Conservation (phyloP, 1,284 basidiomycete genomes). For the Apiotrichum gamsii region DNA sequence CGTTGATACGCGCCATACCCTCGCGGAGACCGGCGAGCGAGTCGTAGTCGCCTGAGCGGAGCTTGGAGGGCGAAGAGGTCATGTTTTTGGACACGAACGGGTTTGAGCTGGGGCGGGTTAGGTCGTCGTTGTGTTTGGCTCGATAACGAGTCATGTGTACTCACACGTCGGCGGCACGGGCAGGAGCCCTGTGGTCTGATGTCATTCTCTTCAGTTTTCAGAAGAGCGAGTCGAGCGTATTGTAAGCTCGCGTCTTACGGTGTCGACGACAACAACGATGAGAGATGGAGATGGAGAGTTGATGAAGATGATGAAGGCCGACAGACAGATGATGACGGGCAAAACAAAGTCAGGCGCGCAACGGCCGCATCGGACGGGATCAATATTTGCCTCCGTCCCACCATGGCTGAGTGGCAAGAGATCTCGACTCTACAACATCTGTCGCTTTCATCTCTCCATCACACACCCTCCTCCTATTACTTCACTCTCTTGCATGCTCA, state of each 20-base stretch:
- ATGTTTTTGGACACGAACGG: slow-evolving; percentile 25
- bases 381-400: not conserved
- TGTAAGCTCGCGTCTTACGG: slow-evolving; percentile 19
- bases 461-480: too few relatives aligned
- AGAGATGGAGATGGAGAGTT: not conserved
- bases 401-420: too few relatives aligned
- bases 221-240: not conserved
- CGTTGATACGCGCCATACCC: slow-evolving; percentile 40
- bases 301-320: not conserved
- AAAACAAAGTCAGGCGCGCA: slow-evolving; percentile 20
- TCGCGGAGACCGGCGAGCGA: slow-evolving; percentile 29
- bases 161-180: slow-evolving; percentile 22
- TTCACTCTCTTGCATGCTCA: not conserved
- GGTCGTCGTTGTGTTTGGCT: not conserved
- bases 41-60: slow-evolving; percentile 5
- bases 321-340: not conserved
- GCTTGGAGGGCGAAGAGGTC: slow-evolving; percentile 11
- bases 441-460: too few relatives aligned
- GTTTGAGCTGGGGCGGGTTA: slow-evolving; percentile 23
- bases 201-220: slow-evolving; percentile 6
- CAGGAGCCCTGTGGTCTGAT: slow-evolving; percentile 6
- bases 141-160: slow-evolving; percentile 4
- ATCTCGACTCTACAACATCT: too few relatives aligned
- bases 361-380: not conserved
- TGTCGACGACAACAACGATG: too few relatives aligned